Evolutionary conservation across 225 moss, liverwort and hornwort genomes (phyloP).

Genomic region (Climacium dendroides): DNA sequence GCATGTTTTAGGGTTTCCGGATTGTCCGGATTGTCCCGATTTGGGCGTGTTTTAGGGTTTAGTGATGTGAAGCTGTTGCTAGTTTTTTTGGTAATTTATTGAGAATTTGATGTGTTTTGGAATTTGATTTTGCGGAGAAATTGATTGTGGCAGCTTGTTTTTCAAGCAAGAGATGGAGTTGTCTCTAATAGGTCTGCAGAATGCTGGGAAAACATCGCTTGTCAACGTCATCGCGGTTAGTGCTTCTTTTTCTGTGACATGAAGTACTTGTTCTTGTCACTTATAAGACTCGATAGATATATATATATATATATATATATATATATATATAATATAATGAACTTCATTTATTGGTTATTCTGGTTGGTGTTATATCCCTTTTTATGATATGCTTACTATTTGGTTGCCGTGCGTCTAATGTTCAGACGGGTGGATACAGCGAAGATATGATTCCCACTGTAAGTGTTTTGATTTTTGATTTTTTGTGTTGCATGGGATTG

Average conservation of each 20-base stretch:
- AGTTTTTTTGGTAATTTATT: neutral
- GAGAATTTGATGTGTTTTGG: neutral
- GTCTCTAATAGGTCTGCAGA: slow-evolving; percentile 87
- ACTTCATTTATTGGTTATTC: neutral
- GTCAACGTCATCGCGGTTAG: slow-evolving; percentile 92
- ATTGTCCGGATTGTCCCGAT: neutral
- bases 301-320: too few relatives aligned
- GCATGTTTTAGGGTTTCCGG: neutral
- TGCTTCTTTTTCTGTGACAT: neutral
- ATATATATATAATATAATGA: neutral
- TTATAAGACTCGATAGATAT: neutral
- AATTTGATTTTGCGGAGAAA: neutral
- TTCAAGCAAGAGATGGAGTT: slow-evolving; percentile 99
- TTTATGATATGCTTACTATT: neutral
- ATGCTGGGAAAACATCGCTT: slow-evolving; percentile 92
- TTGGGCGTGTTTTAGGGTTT: neutral
- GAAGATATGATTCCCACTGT: slow-evolving; percentile 99
- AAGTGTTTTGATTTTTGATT: neutral
- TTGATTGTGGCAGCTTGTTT: slow-evolving; percentile 53
- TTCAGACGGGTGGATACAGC: slow-evolving; percentile 80
- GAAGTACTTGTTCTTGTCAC: neutral
- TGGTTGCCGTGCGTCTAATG: neutral
- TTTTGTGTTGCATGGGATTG: neutral
- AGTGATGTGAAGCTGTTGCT: neutral
- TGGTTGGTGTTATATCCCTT: neutral